Conservation (phyloP, 1,139 yeast species). For the Magnusiomyces fungicola region DNA sequence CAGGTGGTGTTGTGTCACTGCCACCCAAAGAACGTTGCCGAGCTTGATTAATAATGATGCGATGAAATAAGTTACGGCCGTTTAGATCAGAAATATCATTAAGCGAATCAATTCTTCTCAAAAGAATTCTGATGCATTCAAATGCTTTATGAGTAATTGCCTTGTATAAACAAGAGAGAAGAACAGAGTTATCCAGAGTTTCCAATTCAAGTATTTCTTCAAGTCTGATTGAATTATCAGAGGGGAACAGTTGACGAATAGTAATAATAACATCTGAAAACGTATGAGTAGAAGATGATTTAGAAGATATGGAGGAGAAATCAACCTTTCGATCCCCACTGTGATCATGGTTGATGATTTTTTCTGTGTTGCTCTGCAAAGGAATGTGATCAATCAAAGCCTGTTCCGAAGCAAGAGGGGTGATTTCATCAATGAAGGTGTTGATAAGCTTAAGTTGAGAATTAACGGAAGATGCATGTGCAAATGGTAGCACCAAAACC, state of each 20-base stretch:
- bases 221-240: constrained; percentile 29
- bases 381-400: constrained; percentile 27
- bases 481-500: constrained; percentile 69
- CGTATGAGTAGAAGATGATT: neutral
- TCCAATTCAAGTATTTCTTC: constrained; percentile 10
- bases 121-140: constrained; percentile 50
- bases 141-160: constrained; percentile 47
- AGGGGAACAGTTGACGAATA: constrained; percentile 11
- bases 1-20: constrained; percentile 12
- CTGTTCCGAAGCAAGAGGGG: constrained; percentile 19
- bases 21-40: constrained; percentile 35
- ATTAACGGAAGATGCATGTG: constrained; percentile 51
- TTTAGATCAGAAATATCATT: constrained; percentile 68
- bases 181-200: constrained; percentile 10
- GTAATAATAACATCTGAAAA: constrained; percentile 1
- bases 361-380: constrained; percentile 7
- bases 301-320: neutral
- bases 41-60: constrained; percentile 70
- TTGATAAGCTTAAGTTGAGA: constrained; percentile 51
- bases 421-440: constrained; percentile 43
- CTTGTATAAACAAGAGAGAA: constrained; percentile 54
- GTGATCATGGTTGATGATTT: neutral
- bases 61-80: constrained; percentile 80
- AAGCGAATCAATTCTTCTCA: constrained; percentile 42
- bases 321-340: neutral